A percentile compares a stretch with the other conserved stretches of the same genome.
phyloP scores from a whole-genome alignment of 495 filamentous ascomycete species.

The Aspergillus affinis region DNA sequence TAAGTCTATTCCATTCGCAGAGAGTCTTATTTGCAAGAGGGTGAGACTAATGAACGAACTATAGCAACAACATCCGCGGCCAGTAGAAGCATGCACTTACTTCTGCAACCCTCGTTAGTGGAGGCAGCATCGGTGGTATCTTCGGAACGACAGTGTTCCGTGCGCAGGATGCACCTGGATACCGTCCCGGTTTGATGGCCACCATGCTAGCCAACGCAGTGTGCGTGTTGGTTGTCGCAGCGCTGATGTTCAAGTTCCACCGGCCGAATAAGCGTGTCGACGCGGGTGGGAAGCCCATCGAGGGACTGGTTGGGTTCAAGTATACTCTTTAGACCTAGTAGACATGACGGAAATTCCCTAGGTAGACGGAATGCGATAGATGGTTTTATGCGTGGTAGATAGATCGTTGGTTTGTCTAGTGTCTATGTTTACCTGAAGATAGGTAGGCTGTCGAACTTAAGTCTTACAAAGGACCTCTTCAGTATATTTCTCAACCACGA shows the following conservation, averaged over 20 bases:
- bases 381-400: no score
- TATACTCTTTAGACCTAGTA: slow-evolving; percentile 20
- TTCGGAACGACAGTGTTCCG: slow-evolving; percentile 53
- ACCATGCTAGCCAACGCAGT: slow-evolving; percentile 35
- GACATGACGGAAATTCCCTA: background rate
- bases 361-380: background rate
- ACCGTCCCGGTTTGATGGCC: slow-evolving; percentile 44
- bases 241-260: slow-evolving; percentile 23
- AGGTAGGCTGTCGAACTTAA: no score
- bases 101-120: slow-evolving; percentile 44
- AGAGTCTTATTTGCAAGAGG: no score
- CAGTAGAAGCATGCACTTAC: slow-evolving; percentile 60
- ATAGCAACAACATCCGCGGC: slow-evolving; percentile 57
- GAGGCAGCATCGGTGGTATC: slow-evolving; percentile 55
- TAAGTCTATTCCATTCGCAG: slow-evolving; percentile 16
- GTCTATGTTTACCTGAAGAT: no score
- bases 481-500: no score
- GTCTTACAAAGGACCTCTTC: no score
- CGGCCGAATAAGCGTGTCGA: slow-evolving; percentile 50
- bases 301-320: slow-evolving; percentile 38
- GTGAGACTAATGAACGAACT: no score
- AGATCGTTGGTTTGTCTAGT: no score
- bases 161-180: slow-evolving; percentile 47
- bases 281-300: slow-evolving; percentile 44
- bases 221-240: slow-evolving; percentile 28